Base-by-base conservation (phyloP, 768 basidiomycete species). In the Lanmaoa pseudosensibilis region DNA sequence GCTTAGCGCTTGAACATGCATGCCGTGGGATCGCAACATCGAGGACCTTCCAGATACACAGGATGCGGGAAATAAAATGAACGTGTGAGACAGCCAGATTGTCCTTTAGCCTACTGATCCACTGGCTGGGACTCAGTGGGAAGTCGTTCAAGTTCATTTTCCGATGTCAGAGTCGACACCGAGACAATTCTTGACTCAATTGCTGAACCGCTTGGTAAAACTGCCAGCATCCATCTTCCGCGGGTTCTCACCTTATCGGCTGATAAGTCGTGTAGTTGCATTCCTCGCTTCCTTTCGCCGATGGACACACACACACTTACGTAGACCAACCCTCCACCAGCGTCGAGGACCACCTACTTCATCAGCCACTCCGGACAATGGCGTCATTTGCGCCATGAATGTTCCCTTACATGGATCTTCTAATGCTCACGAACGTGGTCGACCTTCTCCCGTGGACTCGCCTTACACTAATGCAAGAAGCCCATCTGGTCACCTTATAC, bases 401-500 rank as follows among this genome's bases (percentile, higher is more conserved):
- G 30, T 54, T 36, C 68, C 65, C 27, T 50, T 33, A 0, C 16
- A 16, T 1, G 54, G 33, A 21, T 44, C 34, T 9, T 50, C 58
- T 27, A 46, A 55, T 25, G 32, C 15, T 27, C 23, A 45, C 4
- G 62, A 50, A 30, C 38, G 19, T 38, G 21, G 32, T 38, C 52
- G 30, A 7, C 46, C 37, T 33, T 67, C 68, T 30, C 54, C 56
- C 0, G 41, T 43, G 5, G 68, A 65, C 27, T 38, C 33, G 21
- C 54, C 58, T 15, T 65, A 61, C n/a, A 44, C 36, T 19, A 53
- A 10, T 43, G 27, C 39, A n/a, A 61, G 54, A 37, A 64, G 65
- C 11, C 49, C 51, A 8, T 68, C 65, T 34, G 65, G 60, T 19
- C 67, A 68, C 25, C 60, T 69, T 19, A 5, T 37, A 3, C 63